phyloP scores from a whole-genome alignment of 768 basidiomycete genomes.

The Suillus luteus region DNA sequence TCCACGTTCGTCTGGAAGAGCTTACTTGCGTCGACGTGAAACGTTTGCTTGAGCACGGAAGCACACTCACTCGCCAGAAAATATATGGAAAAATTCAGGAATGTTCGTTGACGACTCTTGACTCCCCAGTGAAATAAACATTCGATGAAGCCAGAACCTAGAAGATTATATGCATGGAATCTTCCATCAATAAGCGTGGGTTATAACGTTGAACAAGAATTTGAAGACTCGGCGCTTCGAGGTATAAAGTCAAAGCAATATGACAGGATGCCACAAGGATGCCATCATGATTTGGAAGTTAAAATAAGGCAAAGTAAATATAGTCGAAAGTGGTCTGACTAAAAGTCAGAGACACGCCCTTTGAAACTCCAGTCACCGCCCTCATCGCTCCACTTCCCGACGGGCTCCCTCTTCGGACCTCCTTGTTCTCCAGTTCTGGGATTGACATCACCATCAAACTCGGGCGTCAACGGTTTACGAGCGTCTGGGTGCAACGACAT shows the following conservation, averaged over 20 bases:
- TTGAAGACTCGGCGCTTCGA: background rate
- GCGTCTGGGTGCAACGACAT: slow-evolving; percentile 72
- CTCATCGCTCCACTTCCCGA: slow-evolving; percentile 55
- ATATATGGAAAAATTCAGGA: background rate
- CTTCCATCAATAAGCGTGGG: background rate
- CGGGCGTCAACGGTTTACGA: slow-evolving; percentile 53
- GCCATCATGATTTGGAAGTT: background rate
- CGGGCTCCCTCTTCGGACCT: slow-evolving; percentile 86
- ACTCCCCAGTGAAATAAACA: background rate
- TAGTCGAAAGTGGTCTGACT: slow-evolving; percentile 8
- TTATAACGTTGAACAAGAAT: background rate
- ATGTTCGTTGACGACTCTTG: background rate
- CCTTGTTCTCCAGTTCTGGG: slow-evolving; percentile 83
- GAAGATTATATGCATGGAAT: background rate
- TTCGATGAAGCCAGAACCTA: background rate
- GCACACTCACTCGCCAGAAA: background rate
- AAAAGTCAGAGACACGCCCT: slow-evolving; percentile 88
- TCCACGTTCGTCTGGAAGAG: background rate
- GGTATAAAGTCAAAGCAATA: background rate
- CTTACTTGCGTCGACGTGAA: background rate
- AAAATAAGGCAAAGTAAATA: background rate
- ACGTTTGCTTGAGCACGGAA: background rate
- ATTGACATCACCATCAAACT: slow-evolving; percentile 82
- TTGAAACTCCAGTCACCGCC: slow-evolving; percentile 90
- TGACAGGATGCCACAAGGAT: background rate